Percentiles rank a stretch among this genome's conserved stretches.
phyloP scores from a whole-genome alignment of 192 early-diverging fungal species.

The Podila horticola region DNA sequence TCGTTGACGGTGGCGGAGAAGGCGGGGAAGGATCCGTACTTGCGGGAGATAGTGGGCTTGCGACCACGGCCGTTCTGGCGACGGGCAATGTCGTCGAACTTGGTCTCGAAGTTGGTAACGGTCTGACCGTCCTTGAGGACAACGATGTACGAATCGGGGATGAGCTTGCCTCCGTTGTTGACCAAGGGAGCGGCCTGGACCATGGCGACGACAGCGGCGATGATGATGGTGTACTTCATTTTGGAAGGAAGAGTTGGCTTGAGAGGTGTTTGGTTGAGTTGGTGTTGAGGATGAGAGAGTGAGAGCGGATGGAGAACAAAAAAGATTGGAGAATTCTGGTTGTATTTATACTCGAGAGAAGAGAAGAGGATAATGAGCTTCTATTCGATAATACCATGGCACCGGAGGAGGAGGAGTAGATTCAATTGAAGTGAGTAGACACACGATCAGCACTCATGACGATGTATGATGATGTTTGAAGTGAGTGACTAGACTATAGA shows the following conservation, averaged over 20 bases:
- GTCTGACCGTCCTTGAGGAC: constrained; percentile 31
- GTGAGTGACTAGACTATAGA: too few species aligned
- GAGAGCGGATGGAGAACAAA: too few species aligned
- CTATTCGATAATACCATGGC: too few species aligned
- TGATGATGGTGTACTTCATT: constrained; percentile 43
- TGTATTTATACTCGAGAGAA: too few species aligned
- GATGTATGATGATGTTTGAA: too few species aligned
- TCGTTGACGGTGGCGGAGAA: constrained; percentile 31
- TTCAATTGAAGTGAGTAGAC: too few species aligned
- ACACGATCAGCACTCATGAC: too few species aligned
- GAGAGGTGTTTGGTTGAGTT: too few species aligned
- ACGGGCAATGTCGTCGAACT: constrained; percentile 33
- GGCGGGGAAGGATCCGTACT: constrained; percentile 17
- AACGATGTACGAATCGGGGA: constrained; percentile 48
- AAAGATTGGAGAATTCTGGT: too few species aligned
- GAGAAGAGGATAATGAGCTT: too few species aligned
- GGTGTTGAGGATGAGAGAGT: too few species aligned
- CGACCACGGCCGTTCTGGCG: constrained; percentile 39
- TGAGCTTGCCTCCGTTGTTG: constrained; percentile 12
- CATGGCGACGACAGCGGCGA: constrained; percentile 27
- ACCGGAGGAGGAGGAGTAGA: too few species aligned
- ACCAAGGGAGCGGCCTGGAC: constrained; percentile 39
- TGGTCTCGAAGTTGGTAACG: constrained; percentile 16
- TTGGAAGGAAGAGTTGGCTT: neutral
- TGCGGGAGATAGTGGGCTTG: constrained; percentile 24